Conservation (phyloP, 73 alveolate genomes). For the Stentor roeselii region DNA sequence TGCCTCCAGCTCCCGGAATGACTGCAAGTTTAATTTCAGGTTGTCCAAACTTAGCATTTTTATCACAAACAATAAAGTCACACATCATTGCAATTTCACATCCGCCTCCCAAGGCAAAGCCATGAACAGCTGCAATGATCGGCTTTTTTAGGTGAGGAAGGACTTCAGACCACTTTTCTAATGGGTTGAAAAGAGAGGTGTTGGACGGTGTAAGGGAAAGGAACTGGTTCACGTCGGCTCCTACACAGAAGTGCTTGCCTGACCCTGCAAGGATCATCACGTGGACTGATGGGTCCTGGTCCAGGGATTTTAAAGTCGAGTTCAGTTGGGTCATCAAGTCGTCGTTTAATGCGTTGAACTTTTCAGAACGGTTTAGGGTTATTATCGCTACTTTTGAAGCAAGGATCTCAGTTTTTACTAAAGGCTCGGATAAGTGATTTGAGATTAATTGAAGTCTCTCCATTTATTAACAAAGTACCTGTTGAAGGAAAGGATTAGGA, state of each 20-base stretch:
- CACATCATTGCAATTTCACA: slow-evolving; percentile 89
- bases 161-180: slow-evolving; percentile 61
- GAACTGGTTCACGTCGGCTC: slow-evolving; percentile 55
- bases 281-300: slow-evolving; percentile 42
- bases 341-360: slow-evolving; percentile 55
- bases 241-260: slow-evolving; percentile 55
- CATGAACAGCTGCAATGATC: slow-evolving; percentile 87
- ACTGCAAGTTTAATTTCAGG: slow-evolving; percentile 87
- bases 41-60: slow-evolving; percentile 79
- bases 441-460: not conserved
- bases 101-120: slow-evolving; percentile 94
- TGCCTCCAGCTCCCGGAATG: slow-evolving; percentile 90
- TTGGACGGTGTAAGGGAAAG: not conserved
- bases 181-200: slow-evolving; percentile 40
- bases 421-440: not conserved
- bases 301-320: slow-evolving; percentile 35
- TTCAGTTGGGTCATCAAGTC: slow-evolving; percentile 47
- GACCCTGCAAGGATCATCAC: slow-evolving; percentile 58
- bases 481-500: no score
- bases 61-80: slow-evolving; percentile 80
- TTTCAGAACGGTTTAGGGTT: slow-evolving; percentile 56
- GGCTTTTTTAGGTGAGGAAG: slow-evolving; percentile 75
- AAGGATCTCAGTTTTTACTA: not conserved
- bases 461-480: no score
- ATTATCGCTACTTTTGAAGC: slow-evolving; percentile 37